phyloP scores from a whole-genome alignment of 2,329 filamentous ascomycete species.

The Trichophyton schoenleinii region DNA sequence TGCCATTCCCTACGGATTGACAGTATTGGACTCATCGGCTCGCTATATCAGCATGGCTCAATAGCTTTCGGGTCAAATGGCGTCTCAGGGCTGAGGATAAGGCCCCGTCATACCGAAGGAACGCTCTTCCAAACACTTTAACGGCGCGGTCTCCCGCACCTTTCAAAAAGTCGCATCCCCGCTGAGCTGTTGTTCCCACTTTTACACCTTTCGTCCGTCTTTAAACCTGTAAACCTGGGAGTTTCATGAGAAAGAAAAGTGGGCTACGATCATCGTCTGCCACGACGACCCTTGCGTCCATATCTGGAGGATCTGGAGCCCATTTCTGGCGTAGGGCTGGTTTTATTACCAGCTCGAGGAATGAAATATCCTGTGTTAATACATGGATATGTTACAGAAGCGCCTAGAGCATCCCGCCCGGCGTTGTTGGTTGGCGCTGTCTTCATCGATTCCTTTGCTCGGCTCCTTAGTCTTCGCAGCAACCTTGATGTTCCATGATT shows the following conservation, averaged over 20 bases:
- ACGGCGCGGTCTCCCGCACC: constrained; percentile 8
- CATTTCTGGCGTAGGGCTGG: not conserved
- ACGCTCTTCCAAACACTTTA: constrained; percentile 7
- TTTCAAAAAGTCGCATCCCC: constrained; percentile 9
- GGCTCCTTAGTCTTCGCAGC: too few relatives aligned
- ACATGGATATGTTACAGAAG: too few relatives aligned
- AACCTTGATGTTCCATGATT: too few relatives aligned
- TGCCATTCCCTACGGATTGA: constrained; percentile 6
- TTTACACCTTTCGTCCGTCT: constrained; percentile 8
- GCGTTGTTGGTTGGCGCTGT: too few relatives aligned
- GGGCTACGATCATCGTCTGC: constrained; percentile 2
- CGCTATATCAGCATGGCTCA: constrained; percentile 5
- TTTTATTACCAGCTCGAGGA: not conserved
- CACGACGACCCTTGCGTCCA: constrained; percentile 4
- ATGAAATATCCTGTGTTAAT: too few relatives aligned
- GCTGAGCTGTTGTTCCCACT: constrained; percentile 6
- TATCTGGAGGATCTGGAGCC: constrained; percentile 6
- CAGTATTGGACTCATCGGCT: constrained; percentile 6
- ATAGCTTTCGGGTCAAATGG: constrained; percentile 10
- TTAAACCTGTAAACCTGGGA: constrained; percentile 10
- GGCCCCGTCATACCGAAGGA: constrained; percentile 7
- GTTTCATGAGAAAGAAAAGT: constrained; percentile 9
- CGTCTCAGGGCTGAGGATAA: constrained; percentile 8
- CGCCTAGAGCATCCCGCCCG: too few relatives aligned
- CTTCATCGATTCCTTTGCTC: too few relatives aligned